Evolutionary conservation across 345 rosid genomes (phyloP).

Genomic region (Eutrema yunnanense): DNA sequence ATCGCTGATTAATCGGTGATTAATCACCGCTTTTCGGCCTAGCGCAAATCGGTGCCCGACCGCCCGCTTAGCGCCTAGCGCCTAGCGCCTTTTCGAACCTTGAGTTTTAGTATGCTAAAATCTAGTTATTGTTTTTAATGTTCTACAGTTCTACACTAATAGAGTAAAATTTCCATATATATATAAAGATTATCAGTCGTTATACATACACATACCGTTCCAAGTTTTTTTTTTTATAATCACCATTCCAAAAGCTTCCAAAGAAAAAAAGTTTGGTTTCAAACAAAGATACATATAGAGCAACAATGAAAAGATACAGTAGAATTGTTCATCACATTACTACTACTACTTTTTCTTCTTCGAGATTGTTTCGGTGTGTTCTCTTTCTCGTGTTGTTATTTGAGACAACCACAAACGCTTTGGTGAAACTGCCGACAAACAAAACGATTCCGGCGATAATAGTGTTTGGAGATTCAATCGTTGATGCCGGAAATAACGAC

Average conservation of each 20-base stretch:
- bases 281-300: neutral
- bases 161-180: no score
- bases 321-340: neutral
- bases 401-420: conserved; percentile 2
- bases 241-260: neutral
- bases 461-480: conserved; percentile 76
- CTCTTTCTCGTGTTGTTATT: conserved; percentile 12
- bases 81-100: no score
- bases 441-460: conserved; percentile 43
- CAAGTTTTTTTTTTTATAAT: no score
- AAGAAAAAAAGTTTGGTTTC: neutral
- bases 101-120: no score
- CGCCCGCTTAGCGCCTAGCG: no score
- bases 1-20: no score
- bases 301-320: neutral
- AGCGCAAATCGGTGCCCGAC: no score
- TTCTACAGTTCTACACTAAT: no score
- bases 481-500: conserved; percentile 81
- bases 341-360: neutral
- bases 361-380: neutral
- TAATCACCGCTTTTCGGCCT: no score
- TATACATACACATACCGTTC: no score
- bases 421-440: conserved; percentile 29
- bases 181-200: no score
- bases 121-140: no score